Base-by-base conservation (phyloP, 2,329 filamentous ascomycete genomes). In the Pseudogymnoascus sp. region DNA sequence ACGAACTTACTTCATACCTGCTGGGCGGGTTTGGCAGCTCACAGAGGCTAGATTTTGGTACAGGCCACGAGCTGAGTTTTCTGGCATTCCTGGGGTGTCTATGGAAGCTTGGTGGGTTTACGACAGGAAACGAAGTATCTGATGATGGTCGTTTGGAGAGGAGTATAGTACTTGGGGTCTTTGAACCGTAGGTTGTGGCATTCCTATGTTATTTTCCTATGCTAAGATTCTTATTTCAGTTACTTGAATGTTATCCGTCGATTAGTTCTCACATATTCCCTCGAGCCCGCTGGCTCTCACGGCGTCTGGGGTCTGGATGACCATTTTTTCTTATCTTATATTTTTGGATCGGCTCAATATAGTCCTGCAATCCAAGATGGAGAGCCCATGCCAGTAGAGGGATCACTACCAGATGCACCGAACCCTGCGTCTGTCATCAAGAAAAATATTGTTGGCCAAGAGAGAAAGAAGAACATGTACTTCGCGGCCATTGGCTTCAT, bases 281-380 rank as follows among this genome's bases (percentile, higher is more conserved):
- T 99, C 18, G 95, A 99, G 73, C 95, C 95, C 3, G 95, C 95
- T 5, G 95, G 95, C 2, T 96, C 93, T 1, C 95, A 97, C 73
- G 95, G 95, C 2, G 95, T 99, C 18, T 99, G 95, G 95, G 95
- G 95, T 18, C 82, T 99, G n/a, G 95, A 99, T 73, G 95, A 99
- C 74, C 93, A 99, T 76, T 93, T 87, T 7, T 97, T 99, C 74
- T 76, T 95, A 25, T 90, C 95, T 0, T 99, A 97, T 75, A 91
- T 99, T 63, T 93, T 97, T 67, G 95, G 95, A 34, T 96, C 93
- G 1, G 93, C 95, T 0, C 95, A 99, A 73, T 80, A 96, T 42
- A 88, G 88, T 8, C 88, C 91, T 0, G 84, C 93, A 1, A 90
- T 96, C 67, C 77, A 79, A 28, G 80, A 84, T 0, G 74, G 78